phyloP scores from a whole-genome alignment of 2,329 filamentous ascomycete genomes.

The Paracorniculantispora psalliotae region DNA sequence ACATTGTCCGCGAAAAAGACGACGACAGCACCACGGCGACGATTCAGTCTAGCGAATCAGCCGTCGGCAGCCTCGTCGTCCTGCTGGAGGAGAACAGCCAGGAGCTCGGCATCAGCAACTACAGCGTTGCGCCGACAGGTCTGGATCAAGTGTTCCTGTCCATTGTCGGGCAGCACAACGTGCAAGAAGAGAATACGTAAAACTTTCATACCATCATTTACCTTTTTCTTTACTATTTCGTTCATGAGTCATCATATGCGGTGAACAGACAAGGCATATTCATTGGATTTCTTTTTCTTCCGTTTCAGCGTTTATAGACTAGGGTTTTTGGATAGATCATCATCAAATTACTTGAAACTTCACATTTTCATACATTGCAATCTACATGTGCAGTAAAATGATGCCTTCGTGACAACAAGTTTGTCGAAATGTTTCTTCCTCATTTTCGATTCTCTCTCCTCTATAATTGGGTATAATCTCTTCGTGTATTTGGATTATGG shows the following conservation, averaged over 20 bases:
- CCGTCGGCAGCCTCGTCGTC: conserved; percentile 66
- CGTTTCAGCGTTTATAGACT: background rate
- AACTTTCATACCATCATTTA: background rate
- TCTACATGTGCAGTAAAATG: background rate
- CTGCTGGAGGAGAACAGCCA: conserved; percentile 67
- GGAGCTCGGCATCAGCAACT: conserved; percentile 71
- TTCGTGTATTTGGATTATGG: conserved; percentile 8
- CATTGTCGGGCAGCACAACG: conserved; percentile 76
- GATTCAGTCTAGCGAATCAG: conserved; percentile 32
- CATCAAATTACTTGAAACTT: background rate
- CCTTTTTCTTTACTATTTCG: background rate
- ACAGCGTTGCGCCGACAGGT: conserved; percentile 80
- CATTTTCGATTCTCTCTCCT: background rate
- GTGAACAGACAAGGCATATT: background rate
- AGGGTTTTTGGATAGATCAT: background rate
- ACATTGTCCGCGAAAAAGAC: background rate
- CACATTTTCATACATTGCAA: background rate
- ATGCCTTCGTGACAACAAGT: background rate
- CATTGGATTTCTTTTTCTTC: background rate
- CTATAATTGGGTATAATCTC: background rate
- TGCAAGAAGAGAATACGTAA: conserved; percentile 61
- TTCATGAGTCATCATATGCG: background rate
- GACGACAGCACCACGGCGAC: background rate
- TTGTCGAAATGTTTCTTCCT: background rate
- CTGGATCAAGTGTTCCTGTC: conserved; percentile 86